A percentile compares a stretch with the other conserved stretches of the same genome.
Conservation (phyloP, 2,329 filamentous ascomycete species). For the Curvularia lunata region DNA sequence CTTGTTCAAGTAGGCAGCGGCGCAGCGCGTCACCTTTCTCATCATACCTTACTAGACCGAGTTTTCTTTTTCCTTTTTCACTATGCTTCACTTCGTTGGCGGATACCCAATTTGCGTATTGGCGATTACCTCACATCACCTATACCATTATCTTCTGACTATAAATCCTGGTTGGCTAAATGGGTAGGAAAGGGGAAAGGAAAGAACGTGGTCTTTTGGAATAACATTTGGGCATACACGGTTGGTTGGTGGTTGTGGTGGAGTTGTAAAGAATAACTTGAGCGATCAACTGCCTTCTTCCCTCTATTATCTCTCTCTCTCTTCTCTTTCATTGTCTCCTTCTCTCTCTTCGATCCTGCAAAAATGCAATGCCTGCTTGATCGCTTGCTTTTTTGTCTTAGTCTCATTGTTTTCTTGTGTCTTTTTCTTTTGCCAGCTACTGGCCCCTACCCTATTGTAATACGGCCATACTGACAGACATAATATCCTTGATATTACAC, state of each 20-base stretch:
- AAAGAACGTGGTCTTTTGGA: constrained; percentile 15
- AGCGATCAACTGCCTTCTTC: constrained; percentile 23
- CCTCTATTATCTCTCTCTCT: background rate
- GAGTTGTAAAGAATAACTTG: constrained; percentile 26
- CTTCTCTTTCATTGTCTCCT: constrained; percentile 1
- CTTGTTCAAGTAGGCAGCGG: constrained; percentile 22
- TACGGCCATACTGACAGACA: constrained; percentile 3
- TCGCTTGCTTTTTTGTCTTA: constrained; percentile 7
- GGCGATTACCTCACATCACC: constrained; percentile 35
- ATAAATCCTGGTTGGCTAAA: constrained; percentile 27
- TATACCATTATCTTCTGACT: constrained; percentile 16
- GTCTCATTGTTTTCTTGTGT: constrained; percentile 3
- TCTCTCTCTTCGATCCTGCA: constrained; percentile 9
- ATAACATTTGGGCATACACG: constrained; percentile 17
- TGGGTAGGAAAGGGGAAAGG: constrained; percentile 10
- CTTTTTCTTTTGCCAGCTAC: background rate
- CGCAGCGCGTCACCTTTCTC: constrained; percentile 22
- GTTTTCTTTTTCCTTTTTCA: constrained; percentile 32
- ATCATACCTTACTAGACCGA: constrained; percentile 45
- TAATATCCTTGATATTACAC: background rate
- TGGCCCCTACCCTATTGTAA: constrained; percentile 1
- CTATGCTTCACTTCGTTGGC: constrained; percentile 38
- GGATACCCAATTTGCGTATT: constrained; percentile 47
- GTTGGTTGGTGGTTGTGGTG: constrained; percentile 4
- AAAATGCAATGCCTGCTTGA: background rate